Evolutionary conservation across 1,139 yeast species (phyloP), one percentile per base, ranked within the genome.

Genomic region (Kodamaea fungicola): DNA sequence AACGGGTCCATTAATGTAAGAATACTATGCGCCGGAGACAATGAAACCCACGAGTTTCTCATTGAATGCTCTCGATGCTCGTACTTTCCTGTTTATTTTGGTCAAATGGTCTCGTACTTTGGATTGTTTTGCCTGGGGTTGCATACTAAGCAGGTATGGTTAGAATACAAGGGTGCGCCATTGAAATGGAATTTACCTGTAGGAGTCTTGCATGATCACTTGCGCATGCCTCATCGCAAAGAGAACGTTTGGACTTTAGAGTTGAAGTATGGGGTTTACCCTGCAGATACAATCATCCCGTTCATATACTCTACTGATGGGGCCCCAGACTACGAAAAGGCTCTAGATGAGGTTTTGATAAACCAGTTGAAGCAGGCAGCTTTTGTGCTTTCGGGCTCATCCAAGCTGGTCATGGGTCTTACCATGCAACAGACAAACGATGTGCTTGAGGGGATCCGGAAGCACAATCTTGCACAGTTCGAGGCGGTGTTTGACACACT

Each of bases 331-430:
- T 66, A 66, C 45, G 51, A 47, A 6, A 47, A 40, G 28, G 38
- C 57, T 3, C 42, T 86, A 23, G 64, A 67, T 38, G 75, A 72
- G 38, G 72, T 76, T 35, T 78, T 92, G 78, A 66, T 80, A 42
- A 88, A 89, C 55, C 89, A 79, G 45, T 60, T 87, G 54, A 90
- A 90, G 51, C 96, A 90, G 52, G 74, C 89, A 2, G 78, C 86
- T 50, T 86, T 71, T 52, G 77, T 88, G 0, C 57, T 84, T 26
- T 78, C 83, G 45, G 95, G 95, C 0, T 75, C 78, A 21, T 74
- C 95, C 7, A 86, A 83, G 45, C 73, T 79, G 1, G 75, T 90
- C 19, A 83, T 90, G 95, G 70, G 73, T 26, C 60, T 90, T 41
- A 78, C 92, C 9, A 80, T 76, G 44, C 67, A 66, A 2, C 80